Evolutionary conservation across 2,329 filamentous ascomycete species (phyloP).

Genomic region (Pestalotiopsis sp.): DNA sequence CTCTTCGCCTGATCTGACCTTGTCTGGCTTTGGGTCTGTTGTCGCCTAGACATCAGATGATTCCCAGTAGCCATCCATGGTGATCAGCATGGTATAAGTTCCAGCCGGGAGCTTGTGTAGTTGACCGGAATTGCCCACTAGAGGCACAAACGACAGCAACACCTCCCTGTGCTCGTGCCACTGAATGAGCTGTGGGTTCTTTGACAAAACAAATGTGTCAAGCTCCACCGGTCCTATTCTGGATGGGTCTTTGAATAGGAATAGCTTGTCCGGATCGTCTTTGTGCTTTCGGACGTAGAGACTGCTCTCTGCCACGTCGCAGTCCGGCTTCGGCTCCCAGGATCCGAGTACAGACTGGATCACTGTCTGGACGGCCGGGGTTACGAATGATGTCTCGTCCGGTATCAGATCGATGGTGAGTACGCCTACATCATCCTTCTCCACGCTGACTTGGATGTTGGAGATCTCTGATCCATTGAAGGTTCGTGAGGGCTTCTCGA

Average conservation of each 20-base stretch:
- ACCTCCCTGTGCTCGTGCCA: slow-evolving; percentile 32
- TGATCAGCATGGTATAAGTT: neutral
- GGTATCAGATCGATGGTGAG: neutral
- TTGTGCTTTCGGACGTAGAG: slow-evolving; percentile 19
- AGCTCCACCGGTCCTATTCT: slow-evolving; percentile 18
- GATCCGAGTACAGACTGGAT: slow-evolving; percentile 9
- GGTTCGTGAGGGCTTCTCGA: slow-evolving; percentile 5
- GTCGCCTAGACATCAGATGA: neutral
- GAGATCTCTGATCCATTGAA: neutral
- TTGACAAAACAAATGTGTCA: slow-evolving; percentile 31
- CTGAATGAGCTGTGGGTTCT: slow-evolving; percentile 27
- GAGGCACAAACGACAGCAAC: slow-evolving; percentile 18
- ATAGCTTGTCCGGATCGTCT: slow-evolving; percentile 12
- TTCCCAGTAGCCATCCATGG: slow-evolving; percentile 15
- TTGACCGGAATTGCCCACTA: slow-evolving; percentile 8
- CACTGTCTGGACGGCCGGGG: neutral
- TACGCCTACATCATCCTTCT: neutral
- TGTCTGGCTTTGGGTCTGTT: neutral
- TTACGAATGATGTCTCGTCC: neutral
- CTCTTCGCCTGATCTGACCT: neutral
- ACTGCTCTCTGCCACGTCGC: slow-evolving; percentile 30
- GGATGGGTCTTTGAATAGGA: slow-evolving; percentile 31
- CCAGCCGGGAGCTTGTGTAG: slow-evolving; percentile 13
- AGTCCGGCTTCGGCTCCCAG: slow-evolving; percentile 23
- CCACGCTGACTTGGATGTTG: neutral